Conservation (phyloP, 768 basidiomycete species). For the Mrakia gelida region DNA sequence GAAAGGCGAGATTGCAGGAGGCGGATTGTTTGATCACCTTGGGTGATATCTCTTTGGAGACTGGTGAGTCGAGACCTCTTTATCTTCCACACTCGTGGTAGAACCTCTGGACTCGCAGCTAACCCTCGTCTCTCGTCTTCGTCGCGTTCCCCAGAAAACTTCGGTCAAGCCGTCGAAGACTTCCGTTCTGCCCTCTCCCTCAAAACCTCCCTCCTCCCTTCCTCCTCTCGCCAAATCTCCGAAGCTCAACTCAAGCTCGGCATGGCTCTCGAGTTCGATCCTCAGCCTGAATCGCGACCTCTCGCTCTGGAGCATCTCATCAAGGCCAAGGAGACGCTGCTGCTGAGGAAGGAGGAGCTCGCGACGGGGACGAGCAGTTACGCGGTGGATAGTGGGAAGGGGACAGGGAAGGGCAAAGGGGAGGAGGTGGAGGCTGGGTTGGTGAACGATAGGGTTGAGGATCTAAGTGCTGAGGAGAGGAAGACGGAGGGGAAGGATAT, state of each 20-base stretch:
- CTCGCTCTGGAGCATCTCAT: conserved; percentile 79
- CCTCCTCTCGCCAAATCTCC: conserved; percentile 88
- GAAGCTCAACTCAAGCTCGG: conserved; percentile 92
- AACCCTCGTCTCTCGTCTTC: neutral
- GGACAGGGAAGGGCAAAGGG: conserved; percentile 54
- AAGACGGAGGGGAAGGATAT: conserved; percentile 77
- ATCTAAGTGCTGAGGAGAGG: conserved; percentile 69
- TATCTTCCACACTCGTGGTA: neutral
- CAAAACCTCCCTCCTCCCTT: conserved; percentile 67
- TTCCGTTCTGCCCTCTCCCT: conserved; percentile 72
- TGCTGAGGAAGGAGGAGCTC: conserved; percentile 35
- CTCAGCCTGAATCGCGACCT: conserved; percentile 60
- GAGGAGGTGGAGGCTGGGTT: conserved; percentile 21
- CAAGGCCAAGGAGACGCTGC: conserved; percentile 70
- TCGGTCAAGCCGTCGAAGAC: conserved; percentile 86
- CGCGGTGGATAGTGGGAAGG: conserved; percentile 53
- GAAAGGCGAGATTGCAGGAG: conserved; percentile 63
- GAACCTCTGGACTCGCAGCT: neutral
- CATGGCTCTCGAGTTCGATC: conserved; percentile 85
- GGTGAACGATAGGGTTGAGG: conserved; percentile 52
- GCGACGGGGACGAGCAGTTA: conserved; percentile 11
- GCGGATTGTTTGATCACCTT: conserved; percentile 87
- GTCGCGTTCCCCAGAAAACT: conserved; percentile 68
- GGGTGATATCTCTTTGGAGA: conserved; percentile 95
- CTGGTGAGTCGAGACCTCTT: conserved; percentile 56